Conservation (phyloP, 2,329 filamentous ascomycete genomes). For the Amauroascus niger region DNA sequence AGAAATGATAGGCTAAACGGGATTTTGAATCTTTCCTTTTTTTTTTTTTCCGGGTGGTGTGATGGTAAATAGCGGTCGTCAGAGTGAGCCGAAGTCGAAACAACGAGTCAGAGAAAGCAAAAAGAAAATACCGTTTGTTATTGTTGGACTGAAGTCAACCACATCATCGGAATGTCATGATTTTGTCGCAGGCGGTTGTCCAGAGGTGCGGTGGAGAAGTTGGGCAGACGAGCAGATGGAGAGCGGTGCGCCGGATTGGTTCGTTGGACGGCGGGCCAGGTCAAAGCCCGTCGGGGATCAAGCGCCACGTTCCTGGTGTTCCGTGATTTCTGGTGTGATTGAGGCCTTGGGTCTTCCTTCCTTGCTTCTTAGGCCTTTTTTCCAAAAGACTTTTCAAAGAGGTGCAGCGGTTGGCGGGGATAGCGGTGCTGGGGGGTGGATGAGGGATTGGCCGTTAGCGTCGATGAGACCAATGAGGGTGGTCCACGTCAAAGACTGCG, state of each 20-base stretch:
- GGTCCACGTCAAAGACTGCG: slow-evolving; percentile 16
- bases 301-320: slow-evolving; percentile 13
- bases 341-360: slow-evolving; percentile 1
- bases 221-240: slow-evolving; percentile 8
- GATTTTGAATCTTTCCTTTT: neutral
- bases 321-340: slow-evolving; percentile 3
- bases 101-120: neutral
- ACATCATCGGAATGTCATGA: slow-evolving; percentile 7
- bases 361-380: too few species aligned
- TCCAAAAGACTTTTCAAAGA: too few species aligned
- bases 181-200: neutral
- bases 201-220: neutral
- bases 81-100: neutral
- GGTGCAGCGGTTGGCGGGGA: slow-evolving; percentile 8
- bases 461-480: slow-evolving; percentile 16
- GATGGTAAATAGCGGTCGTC: neutral
- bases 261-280: neutral
- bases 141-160: slow-evolving; percentile 1
- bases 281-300: neutral
- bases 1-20: neutral
- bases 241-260: slow-evolving; percentile 1
- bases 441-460: slow-evolving; percentile 6
- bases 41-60: neutral
- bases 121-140: neutral
- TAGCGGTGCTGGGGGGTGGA: slow-evolving; percentile 10